Evolutionary conservation across 1,284 basidiomycete species (phyloP).

Genomic region (Ganoderma lucidum): DNA sequence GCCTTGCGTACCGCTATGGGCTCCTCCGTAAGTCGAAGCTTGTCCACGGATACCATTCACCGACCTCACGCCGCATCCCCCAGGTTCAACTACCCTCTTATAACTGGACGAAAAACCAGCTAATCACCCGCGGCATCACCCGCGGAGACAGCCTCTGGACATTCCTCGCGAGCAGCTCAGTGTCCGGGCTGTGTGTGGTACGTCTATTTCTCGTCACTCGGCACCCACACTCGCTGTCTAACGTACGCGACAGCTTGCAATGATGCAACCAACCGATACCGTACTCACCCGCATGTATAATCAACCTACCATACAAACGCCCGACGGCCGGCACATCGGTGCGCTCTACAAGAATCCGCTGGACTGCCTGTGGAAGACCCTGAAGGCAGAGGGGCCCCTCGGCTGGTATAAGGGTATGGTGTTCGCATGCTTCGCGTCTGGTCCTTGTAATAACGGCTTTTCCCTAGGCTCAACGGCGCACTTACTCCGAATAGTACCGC

Average conservation of each 20-base stretch:
- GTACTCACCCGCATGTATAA: slow-evolving; percentile 97
- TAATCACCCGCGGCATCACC: slow-evolving; percentile 71
- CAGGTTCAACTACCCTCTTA: slow-evolving; percentile 96
- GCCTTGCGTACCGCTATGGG: slow-evolving; percentile 96
- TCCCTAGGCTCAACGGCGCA: slow-evolving; percentile 86
- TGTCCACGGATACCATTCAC: neutral
- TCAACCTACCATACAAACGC: slow-evolving; percentile 81
- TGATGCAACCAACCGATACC: slow-evolving; percentile 91
- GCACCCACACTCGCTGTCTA: neutral
- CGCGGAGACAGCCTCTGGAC: slow-evolving; percentile 84
- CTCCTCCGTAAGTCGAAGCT: slow-evolving; percentile 64
- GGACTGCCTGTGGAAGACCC: slow-evolving; percentile 97
- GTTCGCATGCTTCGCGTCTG: too few relatives aligned
- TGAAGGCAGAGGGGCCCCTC: slow-evolving; percentile 87
- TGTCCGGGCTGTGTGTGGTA: slow-evolving; percentile 94
- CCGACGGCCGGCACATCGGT: slow-evolving; percentile 80
- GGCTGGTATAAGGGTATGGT: slow-evolving; percentile 91
- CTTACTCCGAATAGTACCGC: slow-evolving; percentile 91
- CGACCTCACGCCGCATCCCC: neutral
- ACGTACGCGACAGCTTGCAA: slow-evolving; percentile 63
- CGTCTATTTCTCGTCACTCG: slow-evolving; percentile 36
- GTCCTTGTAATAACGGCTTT: neutral
- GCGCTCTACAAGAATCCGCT: slow-evolving; percentile 91
- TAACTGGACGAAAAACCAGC: slow-evolving; percentile 87
- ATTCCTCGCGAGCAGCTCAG: slow-evolving; percentile 87